A percentile compares a stretch with the other conserved stretches of the same genome.
phyloP scores from a whole-genome alignment of 2,329 filamentous ascomycete genomes.

The Aspergillus neotritici region DNA sequence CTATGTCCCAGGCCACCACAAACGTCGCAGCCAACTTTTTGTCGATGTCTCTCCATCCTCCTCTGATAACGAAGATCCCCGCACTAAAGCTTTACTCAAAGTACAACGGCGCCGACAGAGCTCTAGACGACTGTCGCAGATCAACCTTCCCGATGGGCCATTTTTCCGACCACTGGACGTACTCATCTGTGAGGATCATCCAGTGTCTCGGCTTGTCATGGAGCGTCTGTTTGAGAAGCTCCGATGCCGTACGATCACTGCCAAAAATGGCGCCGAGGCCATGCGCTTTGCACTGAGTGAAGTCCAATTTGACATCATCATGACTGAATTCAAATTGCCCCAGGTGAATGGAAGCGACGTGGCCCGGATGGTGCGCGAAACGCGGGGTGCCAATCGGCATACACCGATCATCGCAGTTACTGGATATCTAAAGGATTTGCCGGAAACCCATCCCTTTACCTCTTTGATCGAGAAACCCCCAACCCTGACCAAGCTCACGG shows the following conservation, averaged over 20 bases:
- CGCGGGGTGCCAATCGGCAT: constrained; percentile 87
- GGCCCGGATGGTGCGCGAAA: constrained; percentile 94
- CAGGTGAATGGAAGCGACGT: constrained; percentile 94
- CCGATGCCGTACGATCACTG: constrained; percentile 87
- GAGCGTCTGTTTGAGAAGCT: constrained; percentile 94
- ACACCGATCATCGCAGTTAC: constrained; percentile 96
- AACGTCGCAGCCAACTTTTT: constrained; percentile 87
- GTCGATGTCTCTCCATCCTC: constrained; percentile 89
- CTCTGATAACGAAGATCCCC: constrained; percentile 92
- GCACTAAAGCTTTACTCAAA: constrained; percentile 81
- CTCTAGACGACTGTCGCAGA: constrained; percentile 87
- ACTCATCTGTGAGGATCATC: constrained; percentile 94
- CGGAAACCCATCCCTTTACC: constrained; percentile 92
- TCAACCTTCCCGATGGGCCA: constrained; percentile 76
- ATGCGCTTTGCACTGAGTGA: constrained; percentile 92
- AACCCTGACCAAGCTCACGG: constrained; percentile 81
- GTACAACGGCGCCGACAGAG: constrained; percentile 93
- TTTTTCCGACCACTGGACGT: constrained; percentile 88
- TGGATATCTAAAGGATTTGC: constrained; percentile 94
- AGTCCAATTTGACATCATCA: constrained; percentile 97
- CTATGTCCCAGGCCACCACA: constrained; percentile 67
- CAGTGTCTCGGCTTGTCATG: constrained; percentile 97
- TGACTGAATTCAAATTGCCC: constrained; percentile 93
- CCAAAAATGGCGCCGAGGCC: constrained; percentile 83
- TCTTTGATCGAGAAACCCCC: constrained; percentile 94